These are phyloP conservation scores for Saxophila tyrrhenica DNA, from an alignment of 495 filamentous ascomycete species.

Conservation along the genomic window DNA sequence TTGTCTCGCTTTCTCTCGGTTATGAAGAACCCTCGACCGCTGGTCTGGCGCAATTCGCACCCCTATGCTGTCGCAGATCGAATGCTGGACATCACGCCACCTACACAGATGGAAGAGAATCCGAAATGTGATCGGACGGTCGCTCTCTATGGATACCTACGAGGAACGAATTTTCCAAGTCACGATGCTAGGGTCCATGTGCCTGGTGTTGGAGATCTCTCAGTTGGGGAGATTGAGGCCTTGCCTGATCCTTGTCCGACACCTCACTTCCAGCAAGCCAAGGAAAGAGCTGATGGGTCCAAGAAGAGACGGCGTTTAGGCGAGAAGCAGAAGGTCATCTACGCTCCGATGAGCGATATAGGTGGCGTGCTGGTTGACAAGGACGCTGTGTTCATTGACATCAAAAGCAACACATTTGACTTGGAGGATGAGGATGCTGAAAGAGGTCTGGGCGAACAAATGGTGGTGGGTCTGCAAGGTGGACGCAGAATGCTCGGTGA, in stretches of 20 bases:
- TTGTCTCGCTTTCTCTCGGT: conserved; percentile 86
- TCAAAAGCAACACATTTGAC: conserved; percentile 68
- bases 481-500: conserved; percentile 75
- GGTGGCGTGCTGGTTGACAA: conserved; percentile 79
- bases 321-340: conserved; percentile 90
- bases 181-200: conserved; percentile 82
- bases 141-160: conserved; percentile 83
- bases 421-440: conserved; percentile 54
- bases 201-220: conserved; percentile 87
- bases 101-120: conserved; percentile 76
- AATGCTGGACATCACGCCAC: conserved; percentile 87
- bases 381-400: conserved; percentile 68
- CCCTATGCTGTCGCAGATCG: conserved; percentile 88
- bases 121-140: conserved; percentile 80
- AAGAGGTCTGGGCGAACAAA: conserved; percentile 80
- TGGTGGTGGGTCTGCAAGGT: conserved; percentile 80
- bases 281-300: conserved; percentile 73
- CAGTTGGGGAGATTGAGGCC: conserved; percentile 69
- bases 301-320: conserved; percentile 62
- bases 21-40: conserved; percentile 94
- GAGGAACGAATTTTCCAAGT: conserved; percentile 90
- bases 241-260: conserved; percentile 94
- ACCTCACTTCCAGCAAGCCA: conserved; percentile 73
- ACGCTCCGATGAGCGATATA: conserved; percentile 96
- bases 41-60: conserved; percentile 95